Evolutionary conservation across 2,329 filamentous ascomycete genomes (phyloP).

Genomic region (Pezicula carpinea): DNA sequence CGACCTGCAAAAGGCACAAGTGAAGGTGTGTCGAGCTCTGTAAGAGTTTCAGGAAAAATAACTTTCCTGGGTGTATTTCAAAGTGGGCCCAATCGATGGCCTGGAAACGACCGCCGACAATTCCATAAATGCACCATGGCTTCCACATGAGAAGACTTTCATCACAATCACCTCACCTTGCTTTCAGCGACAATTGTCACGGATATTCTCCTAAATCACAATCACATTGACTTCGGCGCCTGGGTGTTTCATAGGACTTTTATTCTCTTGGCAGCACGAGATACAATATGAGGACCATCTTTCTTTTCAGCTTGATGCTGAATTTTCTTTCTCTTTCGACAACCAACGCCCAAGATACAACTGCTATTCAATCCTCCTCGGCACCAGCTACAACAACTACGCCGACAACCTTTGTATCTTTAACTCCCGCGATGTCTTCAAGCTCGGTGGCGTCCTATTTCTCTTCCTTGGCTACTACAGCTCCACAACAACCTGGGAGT

Average conservation of each 20-base stretch:
- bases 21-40: background rate
- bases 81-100: slow-evolving; percentile 23
- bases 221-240: slow-evolving; percentile 2
- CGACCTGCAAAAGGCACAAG: background rate
- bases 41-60: too few relatives aligned
- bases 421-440: slow-evolving; percentile 28
- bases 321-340: slow-evolving; percentile 14
- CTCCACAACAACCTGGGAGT: slow-evolving; percentile 23
- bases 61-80: background rate
- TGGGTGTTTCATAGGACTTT: background rate
- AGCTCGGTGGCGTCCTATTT: slow-evolving; percentile 26
- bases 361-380: slow-evolving; percentile 8
- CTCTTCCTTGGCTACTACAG: slow-evolving; percentile 23
- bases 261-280: background rate
- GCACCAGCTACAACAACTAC: slow-evolving; percentile 15
- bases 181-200: slow-evolving; percentile 9
- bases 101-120: slow-evolving; percentile 17
- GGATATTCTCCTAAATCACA: background rate
- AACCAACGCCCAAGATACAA: slow-evolving; percentile 19
- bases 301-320: slow-evolving; percentile 21
- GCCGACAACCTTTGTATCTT: slow-evolving; percentile 15
- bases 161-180: slow-evolving; percentile 14
- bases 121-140: slow-evolving; percentile 14
- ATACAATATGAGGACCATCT: slow-evolving; percentile 18
- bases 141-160: slow-evolving; percentile 11